Base-by-base conservation (phyloP, 2,329 filamentous ascomycete species). In the Dothistroma pini region DNA sequence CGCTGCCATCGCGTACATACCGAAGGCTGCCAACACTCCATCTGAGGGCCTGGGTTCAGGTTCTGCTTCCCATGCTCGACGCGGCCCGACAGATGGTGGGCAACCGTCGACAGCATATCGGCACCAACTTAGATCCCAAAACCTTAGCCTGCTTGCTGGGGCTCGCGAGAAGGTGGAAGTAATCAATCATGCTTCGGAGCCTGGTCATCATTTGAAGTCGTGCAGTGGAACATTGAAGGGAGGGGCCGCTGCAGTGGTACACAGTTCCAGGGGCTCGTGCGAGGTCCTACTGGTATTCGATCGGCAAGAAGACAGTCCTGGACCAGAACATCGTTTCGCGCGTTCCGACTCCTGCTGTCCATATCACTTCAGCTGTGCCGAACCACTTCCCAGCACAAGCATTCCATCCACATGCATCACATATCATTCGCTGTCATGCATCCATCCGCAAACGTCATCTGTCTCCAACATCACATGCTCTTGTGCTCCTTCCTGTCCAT, bases 181-280 rank as follows among this genome's bases (percentile, higher is more conserved):
- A 29, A 29, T 29, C 25, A 29, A 6, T 29, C 16, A 51, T 11
- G 2, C 21, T 32, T 19, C 6, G 9, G 48, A 51, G 21, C 25
- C 4, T 51, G 21, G 29, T 14, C 48, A 25, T 25, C 47, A 11
- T 51, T 31, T 5, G 48, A 14, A 14, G 48, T 58, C 35, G 44
- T 49, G 58, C 44, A 49, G 61, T 63, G 61, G 35, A 54, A 61
- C 58, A 54, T 31, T n/a, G 34, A 51, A 21, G 22, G n/a, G 9
- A 32, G 54, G 58, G 48, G n/a, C 57, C 56, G 61, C 58, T 54
- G 61, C 55, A 34, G 57, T 61, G 55, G 22, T 54, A 60, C 57
- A 57, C 50, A 52, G 34, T 54, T 29, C 56, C 54, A 61, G 56
- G 56, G 63, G 60, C 53, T 53, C 44, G 59, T 51, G 50, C 49